Evolutionary conservation across 202 grass and related monocot species (phyloP).

Genomic region (Sporobolus alterniflorus): DNA sequence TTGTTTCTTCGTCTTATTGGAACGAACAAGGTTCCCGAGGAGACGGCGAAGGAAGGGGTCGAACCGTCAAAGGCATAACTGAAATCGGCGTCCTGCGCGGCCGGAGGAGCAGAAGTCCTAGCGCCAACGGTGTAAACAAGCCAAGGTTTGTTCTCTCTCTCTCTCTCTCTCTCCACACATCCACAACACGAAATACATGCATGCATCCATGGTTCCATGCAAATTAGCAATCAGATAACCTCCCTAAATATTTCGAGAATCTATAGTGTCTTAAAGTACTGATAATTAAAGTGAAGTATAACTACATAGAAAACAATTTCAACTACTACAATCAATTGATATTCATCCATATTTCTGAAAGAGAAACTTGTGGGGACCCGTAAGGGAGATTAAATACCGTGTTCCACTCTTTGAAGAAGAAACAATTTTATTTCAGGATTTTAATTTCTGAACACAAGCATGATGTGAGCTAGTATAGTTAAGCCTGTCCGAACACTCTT

Average conservation of each 20-base stretch:
- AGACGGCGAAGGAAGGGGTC: slow-evolving; percentile 19
- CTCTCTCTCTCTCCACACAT: not conserved
- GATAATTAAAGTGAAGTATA: not conserved
- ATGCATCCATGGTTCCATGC: not conserved
- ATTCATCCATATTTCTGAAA: not conserved
- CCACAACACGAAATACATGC: not conserved
- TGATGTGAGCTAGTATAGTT: not conserved
- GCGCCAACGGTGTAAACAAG: not conserved
- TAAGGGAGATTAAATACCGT: not conserved
- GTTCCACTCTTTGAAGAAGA: not conserved
- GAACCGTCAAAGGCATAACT: not conserved
- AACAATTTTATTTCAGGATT: not conserved
- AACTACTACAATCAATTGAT: not conserved
- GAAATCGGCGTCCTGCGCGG: not conserved
- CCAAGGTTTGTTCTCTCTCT: not conserved
- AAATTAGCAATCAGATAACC: not conserved
- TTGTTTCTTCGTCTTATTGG: not conserved
- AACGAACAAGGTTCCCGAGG: slow-evolving; percentile 16
- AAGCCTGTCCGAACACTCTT: not conserved
- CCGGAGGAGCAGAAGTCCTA: no score
- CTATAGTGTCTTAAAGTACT: not conserved
- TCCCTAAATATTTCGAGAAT: not conserved
- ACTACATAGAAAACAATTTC: not conserved
- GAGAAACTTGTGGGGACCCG: not conserved
- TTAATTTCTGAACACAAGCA: not conserved